A percentile compares a stretch with the other conserved stretches of the same genome.
These are phyloP conservation scores for Agaricus sinodeliciosus DNA, from an alignment of 768 basidiomycete genomes.

Conservation along the genomic window DNA sequence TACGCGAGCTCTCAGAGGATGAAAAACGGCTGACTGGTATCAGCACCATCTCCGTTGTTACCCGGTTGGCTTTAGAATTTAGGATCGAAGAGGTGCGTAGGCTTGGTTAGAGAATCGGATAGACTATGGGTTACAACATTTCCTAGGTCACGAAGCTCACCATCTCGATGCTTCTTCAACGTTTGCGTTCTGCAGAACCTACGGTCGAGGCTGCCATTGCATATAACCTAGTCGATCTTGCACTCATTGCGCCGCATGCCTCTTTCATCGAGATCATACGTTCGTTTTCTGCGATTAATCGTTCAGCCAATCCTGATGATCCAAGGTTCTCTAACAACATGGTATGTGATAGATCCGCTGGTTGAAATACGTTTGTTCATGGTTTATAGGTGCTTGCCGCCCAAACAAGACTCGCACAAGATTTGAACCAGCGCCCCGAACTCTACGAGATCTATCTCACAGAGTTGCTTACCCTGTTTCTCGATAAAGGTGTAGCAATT, in stretches of 20 bases:
- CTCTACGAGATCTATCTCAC: conserved; percentile 73
- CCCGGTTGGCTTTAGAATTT: conserved; percentile 83
- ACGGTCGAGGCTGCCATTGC: conserved; percentile 89
- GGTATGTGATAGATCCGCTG: conserved; percentile 30
- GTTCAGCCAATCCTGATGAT: conserved; percentile 84
- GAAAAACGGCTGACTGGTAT: conserved; percentile 81
- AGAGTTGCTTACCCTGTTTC: conserved; percentile 82
- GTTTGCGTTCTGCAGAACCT: conserved; percentile 78
- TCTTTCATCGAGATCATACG: conserved; percentile 81
- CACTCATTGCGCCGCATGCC: conserved; percentile 66
- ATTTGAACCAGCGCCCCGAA: conserved; percentile 66
- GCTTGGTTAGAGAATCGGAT: no score
- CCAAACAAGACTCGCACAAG: conserved; percentile 83
- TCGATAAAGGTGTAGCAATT: conserved; percentile 86
- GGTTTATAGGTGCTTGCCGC: conserved; percentile 70
- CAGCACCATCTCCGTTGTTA: conserved; percentile 88
- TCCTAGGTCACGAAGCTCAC: conserved; percentile 76
- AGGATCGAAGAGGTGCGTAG: conserved; percentile 65
- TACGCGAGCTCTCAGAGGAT: conserved; percentile 71
- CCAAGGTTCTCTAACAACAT: conserved; percentile 86
- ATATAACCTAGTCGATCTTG: conserved; percentile 86
- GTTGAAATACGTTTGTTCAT: not conserved
- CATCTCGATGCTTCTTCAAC: conserved; percentile 88
- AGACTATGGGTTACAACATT: not conserved
- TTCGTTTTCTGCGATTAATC: conserved; percentile 79